Conservation (phyloP, 1,139 yeast species). For the Taphrina populina region DNA sequence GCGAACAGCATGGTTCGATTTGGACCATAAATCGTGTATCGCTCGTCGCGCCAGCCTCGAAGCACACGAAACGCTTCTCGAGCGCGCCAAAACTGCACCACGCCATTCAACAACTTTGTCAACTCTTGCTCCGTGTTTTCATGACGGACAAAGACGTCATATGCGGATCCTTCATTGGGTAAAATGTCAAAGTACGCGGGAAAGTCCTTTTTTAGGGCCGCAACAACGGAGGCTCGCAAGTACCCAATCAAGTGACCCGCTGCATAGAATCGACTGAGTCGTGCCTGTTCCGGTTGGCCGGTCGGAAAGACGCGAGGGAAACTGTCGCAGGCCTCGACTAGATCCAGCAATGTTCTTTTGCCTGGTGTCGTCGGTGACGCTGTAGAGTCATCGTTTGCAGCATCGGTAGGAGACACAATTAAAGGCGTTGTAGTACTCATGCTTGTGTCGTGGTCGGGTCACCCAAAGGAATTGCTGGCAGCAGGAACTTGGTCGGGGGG, state of each 20-base stretch:
- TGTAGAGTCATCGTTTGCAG: background rate
- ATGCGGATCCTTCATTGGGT: slow-evolving; percentile 19
- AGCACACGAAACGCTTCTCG: slow-evolving; percentile 49
- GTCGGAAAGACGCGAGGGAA: slow-evolving; percentile 6
- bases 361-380: background rate
- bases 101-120: slow-evolving; percentile 15
- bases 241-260: slow-evolving; percentile 12
- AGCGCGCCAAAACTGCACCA: slow-evolving; percentile 23
- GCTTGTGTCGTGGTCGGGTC: too few relatives aligned
- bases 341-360: slow-evolving; percentile 14
- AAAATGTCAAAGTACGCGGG: slow-evolving; percentile 19
- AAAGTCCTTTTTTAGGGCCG: slow-evolving; percentile 11
- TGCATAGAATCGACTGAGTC: slow-evolving; percentile 16
- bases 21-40: slow-evolving; percentile 68
- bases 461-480: too few relatives aligned
- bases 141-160: slow-evolving; percentile 15
- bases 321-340: slow-evolving; percentile 21
- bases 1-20: slow-evolving; percentile 58
- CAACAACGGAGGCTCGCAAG: slow-evolving; percentile 10
- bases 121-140: background rate
- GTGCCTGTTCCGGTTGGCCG: background rate
- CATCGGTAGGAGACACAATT: too few relatives aligned
- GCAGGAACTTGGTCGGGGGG: too few relatives aligned
- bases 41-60: slow-evolving; percentile 85
- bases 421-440: too few relatives aligned